Percentiles rank a stretch among this genome's conserved stretches.
phyloP scores from a whole-genome alignment of 2,329 filamentous ascomycete genomes.

The Colletotrichum sp. region DNA sequence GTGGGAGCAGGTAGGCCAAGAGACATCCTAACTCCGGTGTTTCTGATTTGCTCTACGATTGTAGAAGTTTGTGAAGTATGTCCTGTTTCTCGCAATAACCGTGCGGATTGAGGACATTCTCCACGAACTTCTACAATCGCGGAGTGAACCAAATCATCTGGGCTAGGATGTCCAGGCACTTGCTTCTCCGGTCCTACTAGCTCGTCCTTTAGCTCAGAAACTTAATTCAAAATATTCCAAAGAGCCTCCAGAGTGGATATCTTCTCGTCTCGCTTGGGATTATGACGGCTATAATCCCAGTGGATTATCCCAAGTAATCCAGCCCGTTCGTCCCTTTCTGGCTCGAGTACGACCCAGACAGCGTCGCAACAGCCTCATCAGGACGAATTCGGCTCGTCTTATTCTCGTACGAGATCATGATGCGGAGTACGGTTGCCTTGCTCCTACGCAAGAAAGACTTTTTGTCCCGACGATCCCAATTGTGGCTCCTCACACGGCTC shows the following conservation, averaged over 20 bases:
- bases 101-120: neutral
- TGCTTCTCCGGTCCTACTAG: neutral
- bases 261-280: neutral
- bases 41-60: neutral
- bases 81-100: neutral
- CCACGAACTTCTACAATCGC: neutral
- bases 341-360: neutral
- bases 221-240: neutral
- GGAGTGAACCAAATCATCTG: neutral
- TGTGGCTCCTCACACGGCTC: neutral
- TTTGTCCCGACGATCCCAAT: constrained; percentile 9
- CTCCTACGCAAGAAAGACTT: neutral
- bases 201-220: neutral
- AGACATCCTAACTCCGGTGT: neutral
- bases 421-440: neutral
- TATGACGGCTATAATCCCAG: neutral
- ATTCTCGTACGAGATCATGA: neutral
- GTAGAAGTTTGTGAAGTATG: neutral
- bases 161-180: neutral
- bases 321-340: neutral
- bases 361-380: neutral
- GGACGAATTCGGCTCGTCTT: neutral
- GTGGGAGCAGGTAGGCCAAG: neutral
- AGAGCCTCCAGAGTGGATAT: neutral
- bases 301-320: neutral